Conservation (phyloP, 306 rosid genomes). For the Mucuna pruriens region DNA sequence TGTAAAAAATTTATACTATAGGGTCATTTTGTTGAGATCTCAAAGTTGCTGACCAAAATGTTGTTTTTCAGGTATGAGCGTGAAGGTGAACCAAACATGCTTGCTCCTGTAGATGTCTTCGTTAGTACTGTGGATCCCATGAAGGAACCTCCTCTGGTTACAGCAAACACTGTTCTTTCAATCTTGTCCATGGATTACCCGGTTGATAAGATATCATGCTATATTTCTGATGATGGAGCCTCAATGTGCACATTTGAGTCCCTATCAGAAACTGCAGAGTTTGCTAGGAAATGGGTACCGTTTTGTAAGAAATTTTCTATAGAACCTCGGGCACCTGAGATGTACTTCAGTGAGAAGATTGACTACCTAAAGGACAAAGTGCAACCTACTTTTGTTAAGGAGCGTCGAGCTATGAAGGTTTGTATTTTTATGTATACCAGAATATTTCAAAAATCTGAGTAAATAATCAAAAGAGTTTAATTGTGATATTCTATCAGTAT, state of each 20-base stretch:
- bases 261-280: conserved; percentile 84
- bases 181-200: conserved; percentile 90
- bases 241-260: conserved; percentile 89
- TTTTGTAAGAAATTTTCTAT: conserved; percentile 77
- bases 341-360: conserved; percentile 81
- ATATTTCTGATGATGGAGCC: conserved; percentile 90
- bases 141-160: conserved; percentile 92
- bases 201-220: conserved; percentile 82
- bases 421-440: background rate
- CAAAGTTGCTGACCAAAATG: conserved; percentile 1
- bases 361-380: conserved; percentile 91
- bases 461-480: background rate
- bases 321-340: conserved; percentile 90
- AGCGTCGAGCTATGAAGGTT: conserved; percentile 93
- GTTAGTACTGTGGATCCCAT: conserved; percentile 94
- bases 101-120: conserved; percentile 76
- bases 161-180: conserved; percentile 80
- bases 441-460: background rate
- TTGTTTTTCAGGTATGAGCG: conserved; percentile 55
- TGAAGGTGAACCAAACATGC: conserved; percentile 85
- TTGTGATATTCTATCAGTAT: background rate
- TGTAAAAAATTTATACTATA: background rate
- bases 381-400: conserved; percentile 89
- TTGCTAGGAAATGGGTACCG: conserved; percentile 91
- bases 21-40: background rate